Percentiles rank a stretch among this genome's conserved stretches.
These are phyloP conservation scores for Solanum paucissectum DNA, from an alignment of 257 asterid species.

Conservation along the genomic window DNA sequence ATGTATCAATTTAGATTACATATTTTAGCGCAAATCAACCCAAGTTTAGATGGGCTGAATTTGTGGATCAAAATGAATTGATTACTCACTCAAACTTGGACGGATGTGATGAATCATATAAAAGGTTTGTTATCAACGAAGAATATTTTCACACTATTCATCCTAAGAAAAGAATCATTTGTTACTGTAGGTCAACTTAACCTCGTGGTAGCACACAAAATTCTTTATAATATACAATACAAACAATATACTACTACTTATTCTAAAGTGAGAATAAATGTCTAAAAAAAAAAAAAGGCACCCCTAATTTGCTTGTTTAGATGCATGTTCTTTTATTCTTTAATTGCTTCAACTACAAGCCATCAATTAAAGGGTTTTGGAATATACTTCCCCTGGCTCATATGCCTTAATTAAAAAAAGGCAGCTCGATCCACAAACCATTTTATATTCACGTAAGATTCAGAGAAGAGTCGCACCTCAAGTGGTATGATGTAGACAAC, in stretches of 20 bases:
- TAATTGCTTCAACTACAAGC: not conserved
- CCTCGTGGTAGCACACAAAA: not conserved
- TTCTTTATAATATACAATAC: not conserved
- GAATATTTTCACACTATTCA: not conserved
- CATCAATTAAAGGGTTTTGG: not conserved
- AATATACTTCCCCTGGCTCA: not conserved
- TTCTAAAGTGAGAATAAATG: not conserved
- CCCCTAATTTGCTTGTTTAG: not conserved
- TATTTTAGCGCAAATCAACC: not conserved
- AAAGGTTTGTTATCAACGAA: too few species aligned
- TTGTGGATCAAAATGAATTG: not conserved
- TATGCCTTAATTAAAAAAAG: not conserved
- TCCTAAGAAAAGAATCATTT: not conserved
- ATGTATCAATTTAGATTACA: not conserved
- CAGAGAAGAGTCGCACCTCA: fast-evolving
- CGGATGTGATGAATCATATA: not conserved
- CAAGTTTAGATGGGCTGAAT: not conserved
- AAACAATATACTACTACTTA: not conserved
- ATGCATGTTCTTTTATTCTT: not conserved
- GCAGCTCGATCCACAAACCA: fast-evolving
- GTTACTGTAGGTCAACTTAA: not conserved
- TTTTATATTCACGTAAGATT: not conserved
- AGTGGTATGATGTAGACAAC: not conserved
- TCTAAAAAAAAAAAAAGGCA: not conserved
- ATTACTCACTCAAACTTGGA: not conserved